phyloP scores from a whole-genome alignment of 805 yeast genomes.

The Pichia phayaonensis region DNA sequence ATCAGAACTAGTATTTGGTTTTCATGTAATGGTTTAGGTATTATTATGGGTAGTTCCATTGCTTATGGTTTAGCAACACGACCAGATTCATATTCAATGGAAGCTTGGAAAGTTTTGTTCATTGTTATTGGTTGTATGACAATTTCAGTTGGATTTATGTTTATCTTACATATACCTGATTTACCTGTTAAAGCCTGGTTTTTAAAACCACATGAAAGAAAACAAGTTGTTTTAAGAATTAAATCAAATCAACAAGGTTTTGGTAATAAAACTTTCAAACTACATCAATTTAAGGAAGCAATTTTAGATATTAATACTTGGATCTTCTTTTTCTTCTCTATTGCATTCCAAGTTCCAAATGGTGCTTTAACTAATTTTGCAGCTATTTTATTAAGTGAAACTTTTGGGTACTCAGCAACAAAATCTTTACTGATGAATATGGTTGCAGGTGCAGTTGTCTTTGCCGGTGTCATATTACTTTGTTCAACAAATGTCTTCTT shows the following conservation, averaged over 20 bases:
- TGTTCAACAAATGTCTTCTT: too few species aligned
- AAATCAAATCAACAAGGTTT: constrained; percentile 27
- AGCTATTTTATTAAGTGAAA: constrained; percentile 5
- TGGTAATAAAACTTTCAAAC: constrained; percentile 38
- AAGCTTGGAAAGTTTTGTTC: constrained; percentile 39
- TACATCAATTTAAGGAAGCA: constrained; percentile 36
- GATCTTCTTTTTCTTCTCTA: constrained; percentile 27
- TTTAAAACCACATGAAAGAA: constrained; percentile 30
- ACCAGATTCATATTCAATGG: constrained; percentile 18
- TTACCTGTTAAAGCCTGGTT: constrained; percentile 43
- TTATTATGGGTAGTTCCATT: constrained; percentile 6
- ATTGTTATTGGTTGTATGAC: constrained; percentile 50
- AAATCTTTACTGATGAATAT: constrained; percentile 20
- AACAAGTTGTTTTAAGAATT: constrained; percentile 34
- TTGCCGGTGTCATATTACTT: constrained; percentile 19
- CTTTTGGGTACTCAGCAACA: constrained; percentile 9
- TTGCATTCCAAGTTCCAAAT: constrained; percentile 20
- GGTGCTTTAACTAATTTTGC: constrained; percentile 11
- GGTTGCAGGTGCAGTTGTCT: constrained; percentile 32
- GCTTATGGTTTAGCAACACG: constrained; percentile 24
- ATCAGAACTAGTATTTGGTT: constrained; percentile 34
- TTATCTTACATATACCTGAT: constrained; percentile 39
- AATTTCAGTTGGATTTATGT: constrained; percentile 26
- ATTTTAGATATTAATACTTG: constrained; percentile 36
- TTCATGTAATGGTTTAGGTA: too few species aligned